Evolutionary conservation across 345 rosid species (phyloP).

Genomic region (Streptanthus diversifolius): DNA sequence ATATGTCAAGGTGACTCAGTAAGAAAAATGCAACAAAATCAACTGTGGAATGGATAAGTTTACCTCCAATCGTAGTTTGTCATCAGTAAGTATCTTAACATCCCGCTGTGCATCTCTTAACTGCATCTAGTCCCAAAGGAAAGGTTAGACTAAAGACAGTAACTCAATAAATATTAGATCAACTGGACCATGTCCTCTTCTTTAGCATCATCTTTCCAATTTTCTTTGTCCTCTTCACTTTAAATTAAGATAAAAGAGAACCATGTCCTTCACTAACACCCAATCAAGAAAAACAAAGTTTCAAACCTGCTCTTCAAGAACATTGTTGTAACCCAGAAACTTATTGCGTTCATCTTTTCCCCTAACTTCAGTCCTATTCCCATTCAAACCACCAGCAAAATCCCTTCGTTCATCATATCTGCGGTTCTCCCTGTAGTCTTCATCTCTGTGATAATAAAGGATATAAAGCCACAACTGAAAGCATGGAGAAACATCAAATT

Average conservation of each 20-base stretch:
- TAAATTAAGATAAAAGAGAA: not conserved
- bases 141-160: not conserved
- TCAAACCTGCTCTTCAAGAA: slow-evolving; percentile 65
- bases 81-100: slow-evolving; percentile 46
- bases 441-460: slow-evolving; percentile 39
- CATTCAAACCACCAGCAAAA: slow-evolving; percentile 52
- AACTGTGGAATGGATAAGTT: slow-evolving; percentile 28
- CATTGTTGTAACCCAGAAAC: slow-evolving; percentile 42
- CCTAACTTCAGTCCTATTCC: slow-evolving; percentile 48
- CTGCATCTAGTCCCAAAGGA: slow-evolving; percentile 44
- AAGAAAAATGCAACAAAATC: slow-evolving; percentile 22
- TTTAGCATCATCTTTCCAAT: not conserved
- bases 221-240: not conserved
- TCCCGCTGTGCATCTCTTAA: slow-evolving; percentile 54
- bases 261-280: not conserved
- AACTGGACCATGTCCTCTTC: not conserved
- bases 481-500: slow-evolving; percentile 6
- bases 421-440: slow-evolving; percentile 50
- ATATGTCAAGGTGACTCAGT: not conserved
- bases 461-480: slow-evolving; percentile 5
- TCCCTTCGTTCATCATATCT: slow-evolving; percentile 54
- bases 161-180: not conserved
- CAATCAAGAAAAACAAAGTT: slow-evolving; percentile 15
- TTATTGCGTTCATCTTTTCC: slow-evolving; percentile 44
- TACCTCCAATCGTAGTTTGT: slow-evolving; percentile 59